These are phyloP conservation scores for Mortierella sp. DNA, from an alignment of 371 early-diverging fungal genomes.

Conservation along the genomic window DNA sequence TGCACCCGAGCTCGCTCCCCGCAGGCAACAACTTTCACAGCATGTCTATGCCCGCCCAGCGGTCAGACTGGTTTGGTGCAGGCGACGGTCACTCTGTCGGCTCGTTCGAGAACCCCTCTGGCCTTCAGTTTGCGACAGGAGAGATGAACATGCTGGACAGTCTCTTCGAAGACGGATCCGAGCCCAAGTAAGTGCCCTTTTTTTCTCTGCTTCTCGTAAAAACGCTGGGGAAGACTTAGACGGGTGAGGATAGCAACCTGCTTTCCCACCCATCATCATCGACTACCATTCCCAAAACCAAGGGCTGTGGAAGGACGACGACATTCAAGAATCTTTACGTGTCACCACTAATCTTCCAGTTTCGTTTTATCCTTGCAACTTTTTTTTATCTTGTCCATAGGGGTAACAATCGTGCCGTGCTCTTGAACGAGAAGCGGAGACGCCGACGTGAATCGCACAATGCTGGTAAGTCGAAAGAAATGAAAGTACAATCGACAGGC, in stretches of 20 bases:
- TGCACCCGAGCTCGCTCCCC: conserved; percentile 37
- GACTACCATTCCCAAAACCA: background rate
- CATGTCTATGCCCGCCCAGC: conserved; percentile 57
- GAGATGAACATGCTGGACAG: conserved; percentile 54
- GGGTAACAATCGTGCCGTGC: conserved; percentile 30
- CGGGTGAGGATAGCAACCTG: background rate
- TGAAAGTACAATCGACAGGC: background rate
- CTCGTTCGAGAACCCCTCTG: conserved; percentile 56
- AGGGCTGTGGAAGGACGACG: background rate
- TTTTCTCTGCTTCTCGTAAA: background rate
- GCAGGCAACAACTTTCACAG: conserved; percentile 42
- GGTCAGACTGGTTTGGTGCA: conserved; percentile 57
- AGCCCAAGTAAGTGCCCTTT: conserved; percentile 44
- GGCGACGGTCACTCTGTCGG: conserved; percentile 51
- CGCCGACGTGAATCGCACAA: conserved; percentile 97
- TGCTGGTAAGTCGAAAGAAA: conserved; percentile 69
- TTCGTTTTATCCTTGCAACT: conserved; percentile 12
- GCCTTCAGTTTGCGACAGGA: conserved; percentile 52
- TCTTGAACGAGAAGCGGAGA: conserved; percentile 85
- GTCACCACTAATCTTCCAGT: background rate
- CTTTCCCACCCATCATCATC: background rate
- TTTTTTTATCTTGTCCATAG: conserved; percentile 2
- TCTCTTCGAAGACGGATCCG: conserved; percentile 49
- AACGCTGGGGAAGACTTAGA: background rate
- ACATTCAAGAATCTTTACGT: background rate